phyloP scores from a whole-genome alignment of 495 filamentous ascomycete species.

The Lophium mytilinum region DNA sequence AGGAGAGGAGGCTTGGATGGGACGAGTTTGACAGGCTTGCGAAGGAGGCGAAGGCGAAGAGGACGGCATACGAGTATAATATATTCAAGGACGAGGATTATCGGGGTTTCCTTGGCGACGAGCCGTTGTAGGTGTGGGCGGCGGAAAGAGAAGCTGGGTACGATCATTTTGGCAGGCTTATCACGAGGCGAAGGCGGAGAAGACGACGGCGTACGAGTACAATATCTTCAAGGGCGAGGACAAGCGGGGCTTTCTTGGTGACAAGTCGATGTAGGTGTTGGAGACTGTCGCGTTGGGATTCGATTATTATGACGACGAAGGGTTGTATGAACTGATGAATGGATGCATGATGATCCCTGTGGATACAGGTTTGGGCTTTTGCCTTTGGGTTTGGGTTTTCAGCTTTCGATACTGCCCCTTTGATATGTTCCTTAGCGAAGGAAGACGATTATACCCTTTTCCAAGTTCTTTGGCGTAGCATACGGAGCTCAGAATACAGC shows the following conservation, averaged over 20 bases:
- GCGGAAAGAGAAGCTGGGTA: background rate
- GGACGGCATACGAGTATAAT: background rate
- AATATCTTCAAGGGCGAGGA: constrained; percentile 7
- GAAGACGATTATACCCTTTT: no score
- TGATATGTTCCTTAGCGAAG: no score
- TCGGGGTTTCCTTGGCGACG: background rate
- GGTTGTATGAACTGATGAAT: background rate
- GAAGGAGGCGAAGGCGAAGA: background rate
- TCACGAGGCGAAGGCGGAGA: background rate
- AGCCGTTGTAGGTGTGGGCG: background rate
- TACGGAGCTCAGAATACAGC: constrained; percentile 48
- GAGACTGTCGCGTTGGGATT: background rate
- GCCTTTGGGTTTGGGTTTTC: background rate
- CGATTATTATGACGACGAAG: background rate
- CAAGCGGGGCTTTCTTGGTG: constrained; percentile 6
- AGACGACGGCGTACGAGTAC: background rate
- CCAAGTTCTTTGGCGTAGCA: no score
- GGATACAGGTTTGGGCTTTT: background rate
- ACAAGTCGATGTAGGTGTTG: background rate
- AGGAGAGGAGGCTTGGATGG: background rate
- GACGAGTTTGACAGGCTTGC: background rate
- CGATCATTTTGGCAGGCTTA: background rate
- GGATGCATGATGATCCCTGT: background rate
- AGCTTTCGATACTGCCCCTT: no score
- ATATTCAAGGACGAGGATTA: background rate